Evolutionary conservation across 1,284 basidiomycete species (phyloP).

Genomic region (Cutaneotrichosporon sp.): DNA sequence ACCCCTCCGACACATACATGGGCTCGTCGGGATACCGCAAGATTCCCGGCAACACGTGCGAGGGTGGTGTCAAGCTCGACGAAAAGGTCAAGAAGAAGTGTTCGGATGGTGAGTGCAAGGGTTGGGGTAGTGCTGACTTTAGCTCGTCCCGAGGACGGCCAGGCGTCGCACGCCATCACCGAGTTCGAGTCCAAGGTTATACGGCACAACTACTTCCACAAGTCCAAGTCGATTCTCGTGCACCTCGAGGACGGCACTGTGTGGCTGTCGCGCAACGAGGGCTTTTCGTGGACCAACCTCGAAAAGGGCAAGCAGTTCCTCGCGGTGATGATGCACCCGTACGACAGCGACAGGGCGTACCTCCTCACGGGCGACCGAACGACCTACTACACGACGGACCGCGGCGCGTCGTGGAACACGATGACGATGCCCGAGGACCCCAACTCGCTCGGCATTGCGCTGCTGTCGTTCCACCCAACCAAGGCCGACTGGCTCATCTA

Average conservation of each 20-base stretch:
- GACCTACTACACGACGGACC: conserved; percentile 77
- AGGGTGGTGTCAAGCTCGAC: conserved; percentile 62
- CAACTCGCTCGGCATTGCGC: conserved; percentile 69
- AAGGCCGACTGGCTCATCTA: conserved; percentile 81
- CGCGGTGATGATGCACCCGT: conserved; percentile 78
- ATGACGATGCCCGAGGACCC: conserved; percentile 62
- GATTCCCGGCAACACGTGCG: conserved; percentile 88
- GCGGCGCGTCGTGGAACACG: conserved; percentile 67
- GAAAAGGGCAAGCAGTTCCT: conserved; percentile 63
- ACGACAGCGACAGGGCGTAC: conserved; percentile 75
- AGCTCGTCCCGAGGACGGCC: conserved; percentile 58
- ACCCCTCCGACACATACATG: conserved; percentile 61
- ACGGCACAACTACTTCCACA: conserved; percentile 66
- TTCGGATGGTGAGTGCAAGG: not conserved
- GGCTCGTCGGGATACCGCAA: conserved; percentile 88
- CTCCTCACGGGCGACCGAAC: conserved; percentile 66
- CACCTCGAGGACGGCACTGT: conserved; percentile 70
- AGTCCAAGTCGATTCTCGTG: conserved; percentile 70
- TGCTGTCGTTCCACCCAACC: conserved; percentile 81
- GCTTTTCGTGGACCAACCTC: conserved; percentile 78
- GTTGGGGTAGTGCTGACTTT: conserved; percentile 52
- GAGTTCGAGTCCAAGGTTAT: conserved; percentile 65
- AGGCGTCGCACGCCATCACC: conserved; percentile 52
- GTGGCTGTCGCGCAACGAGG: conserved; percentile 93
- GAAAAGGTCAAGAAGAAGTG: conserved; percentile 57